Evolutionary conservation across 164 flowering plant genomes (phyloP), one percentile per base, ranked within the genome.

Genomic region (Paratinospora sagittata): DNA sequence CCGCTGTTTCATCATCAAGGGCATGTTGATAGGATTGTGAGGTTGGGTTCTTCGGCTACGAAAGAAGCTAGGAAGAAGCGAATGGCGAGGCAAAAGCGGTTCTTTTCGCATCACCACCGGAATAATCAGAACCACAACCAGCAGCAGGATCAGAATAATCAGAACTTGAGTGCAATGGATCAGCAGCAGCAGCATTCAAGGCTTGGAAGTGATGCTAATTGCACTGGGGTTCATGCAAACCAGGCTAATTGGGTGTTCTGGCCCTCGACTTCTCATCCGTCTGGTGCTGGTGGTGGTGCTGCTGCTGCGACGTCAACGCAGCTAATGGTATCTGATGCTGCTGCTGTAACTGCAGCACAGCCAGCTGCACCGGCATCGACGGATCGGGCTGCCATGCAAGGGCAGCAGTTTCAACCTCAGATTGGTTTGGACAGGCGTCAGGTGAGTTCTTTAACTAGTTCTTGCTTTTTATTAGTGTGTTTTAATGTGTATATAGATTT

Each of bases 191-290:
- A 69, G 52, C 83, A 74, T 21, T 69, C 80, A 57, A 75, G 78
- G 76, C 70, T 75, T 37, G 74, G 26, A 6, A 76, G 71, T 21
- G 73, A 66, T 30, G 74, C 67, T 17, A 75, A 74, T 64, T 81
- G 84, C 72, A 55, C 75, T 23, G 67, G 76, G 2, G 76, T 71
- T 26, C 84, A 75, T 12, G 70, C 70, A 2, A 74, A 70, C 21
- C 63, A 78, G 0, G 81, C 70, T 5, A 87, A 74, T 66, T 89
- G 97, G 93, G 72, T 82, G 3, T 85, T 80, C 70, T 86, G 96
- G 92, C 74, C 85, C 2, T 34, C 75, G 8, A 58, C 81, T 36
- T 64, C 76, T 12, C 27, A 70, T 5, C 27, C 75, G 9, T 64
- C 81, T 33, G 66, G 76, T 8, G 36, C 71, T 4, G 39, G 73